Evolutionary conservation across 2,329 filamentous ascomycete genomes (phyloP), one percentile per base, ranked within the genome.

Genomic region (Aspergillus carbonarius): DNA sequence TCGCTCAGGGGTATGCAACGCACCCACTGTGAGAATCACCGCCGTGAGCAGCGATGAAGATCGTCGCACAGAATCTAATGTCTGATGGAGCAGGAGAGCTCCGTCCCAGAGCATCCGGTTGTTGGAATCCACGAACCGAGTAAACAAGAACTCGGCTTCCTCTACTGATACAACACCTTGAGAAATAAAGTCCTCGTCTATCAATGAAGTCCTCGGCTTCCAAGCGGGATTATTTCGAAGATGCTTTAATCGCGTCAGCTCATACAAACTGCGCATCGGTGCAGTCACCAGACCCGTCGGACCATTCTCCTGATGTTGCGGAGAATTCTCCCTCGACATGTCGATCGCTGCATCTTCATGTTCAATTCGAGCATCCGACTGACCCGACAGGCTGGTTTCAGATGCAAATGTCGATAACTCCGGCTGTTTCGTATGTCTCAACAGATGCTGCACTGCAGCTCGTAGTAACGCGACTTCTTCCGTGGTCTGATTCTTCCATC

Each of bases 11-110:
- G 82, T 78, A 62, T 84, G 82, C 1, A 84, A 69, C 0, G 82
- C 81, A 7, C 80, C 78, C 0, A 85, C 81, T 0, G 81, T 79
- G 4, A 82, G 76, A 23, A 82, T 79, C 1, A 78, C 78, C 0
- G 79, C 81, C 0, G 82, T 79, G 5, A 85, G 68, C 0, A 83
- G 72, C 0, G 80, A 74, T 2, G 82, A 84, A 2, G 76, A 77
- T 8, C 78, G 76, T 4, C 82, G 77, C 5, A 83, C 66, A n/a
- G 74, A 75, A 1, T 75, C 70, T 0, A 82, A 66, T 0, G 73
- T 74, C 72, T 37, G 9, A 40, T 62, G 57, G 4, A 44, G 34
- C 17, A 47, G 46, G 8, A 62, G 74, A 12, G 77, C 75, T 2
- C 72, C 71, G 50, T 79, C 76, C 74, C 76, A 81, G 52, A 80